phyloP scores from a whole-genome alignment of 2,329 filamentous ascomycete species.

The Verticillium dahliae region DNA sequence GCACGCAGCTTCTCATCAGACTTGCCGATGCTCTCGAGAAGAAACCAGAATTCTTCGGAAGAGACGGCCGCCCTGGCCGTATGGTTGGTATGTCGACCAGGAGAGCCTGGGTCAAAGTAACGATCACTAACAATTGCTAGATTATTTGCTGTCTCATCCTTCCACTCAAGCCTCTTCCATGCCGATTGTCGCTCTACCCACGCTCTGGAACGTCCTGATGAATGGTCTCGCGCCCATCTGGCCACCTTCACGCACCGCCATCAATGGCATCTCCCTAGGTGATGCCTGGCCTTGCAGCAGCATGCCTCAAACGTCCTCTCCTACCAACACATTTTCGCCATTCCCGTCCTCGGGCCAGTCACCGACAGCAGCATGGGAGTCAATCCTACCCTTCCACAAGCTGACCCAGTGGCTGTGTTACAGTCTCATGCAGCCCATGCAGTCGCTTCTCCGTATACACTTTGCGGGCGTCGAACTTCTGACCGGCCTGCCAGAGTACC shows the following conservation, averaged over 20 bases:
- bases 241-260: slow-evolving; percentile 77
- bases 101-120: neutral
- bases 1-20: slow-evolving; percentile 70
- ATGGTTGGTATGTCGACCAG: slow-evolving; percentile 65
- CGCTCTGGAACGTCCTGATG: slow-evolving; percentile 87
- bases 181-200: slow-evolving; percentile 79
- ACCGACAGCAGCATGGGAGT: slow-evolving; percentile 59
- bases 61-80: slow-evolving; percentile 79
- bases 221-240: slow-evolving; percentile 81
- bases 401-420: slow-evolving; percentile 70
- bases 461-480: slow-evolving; percentile 49
- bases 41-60: slow-evolving; percentile 78
- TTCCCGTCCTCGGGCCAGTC: slow-evolving; percentile 32
- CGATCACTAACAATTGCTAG: slow-evolving; percentile 35
- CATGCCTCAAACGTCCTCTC: slow-evolving; percentile 54
- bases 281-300: slow-evolving; percentile 89
- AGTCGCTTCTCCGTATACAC: slow-evolving; percentile 40
- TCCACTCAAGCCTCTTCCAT: slow-evolving; percentile 84
- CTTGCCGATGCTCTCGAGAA: slow-evolving; percentile 67
- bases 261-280: slow-evolving; percentile 81
- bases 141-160: slow-evolving; percentile 88
- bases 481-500: slow-evolving; percentile 65
- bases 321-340: slow-evolving; percentile 44
- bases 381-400: slow-evolving; percentile 52
- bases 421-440: slow-evolving; percentile 62